Evolutionary conservation across 352 stramenopile genomes (phyloP).

Genomic region (Globisporangium perplexum): DNA sequence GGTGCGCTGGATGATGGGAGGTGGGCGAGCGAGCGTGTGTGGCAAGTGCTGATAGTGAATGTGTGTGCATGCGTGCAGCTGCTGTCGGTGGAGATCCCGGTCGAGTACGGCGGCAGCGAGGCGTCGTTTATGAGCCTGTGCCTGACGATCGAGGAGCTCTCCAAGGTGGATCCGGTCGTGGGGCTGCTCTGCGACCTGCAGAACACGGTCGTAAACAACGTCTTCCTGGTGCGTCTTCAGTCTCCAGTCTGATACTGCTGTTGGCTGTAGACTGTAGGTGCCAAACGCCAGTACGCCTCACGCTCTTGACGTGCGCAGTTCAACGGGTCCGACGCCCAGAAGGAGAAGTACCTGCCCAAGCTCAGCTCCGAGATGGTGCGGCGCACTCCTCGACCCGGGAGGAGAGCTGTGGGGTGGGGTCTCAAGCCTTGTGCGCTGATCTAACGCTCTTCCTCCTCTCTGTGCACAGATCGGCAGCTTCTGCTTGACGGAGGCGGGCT

Average conservation of each 20-base stretch:
- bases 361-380: slow-evolving; percentile 75
- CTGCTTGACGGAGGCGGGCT: slow-evolving; percentile 92
- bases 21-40: background rate
- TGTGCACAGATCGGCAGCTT: slow-evolving; percentile 90
- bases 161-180: slow-evolving; percentile 93
- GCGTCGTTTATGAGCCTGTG: slow-evolving; percentile 94
- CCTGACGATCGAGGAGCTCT: slow-evolving; percentile 96
- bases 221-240: slow-evolving; percentile 72
- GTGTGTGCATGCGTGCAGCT: slow-evolving; percentile 45
- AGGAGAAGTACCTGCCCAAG: slow-evolving; percentile 82
- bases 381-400: too few relatives aligned
- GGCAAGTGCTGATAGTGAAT: background rate
- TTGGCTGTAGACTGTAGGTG: background rate
- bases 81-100: slow-evolving; percentile 95
- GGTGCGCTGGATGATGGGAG: slow-evolving; percentile 20
- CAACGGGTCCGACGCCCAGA: slow-evolving; percentile 71
- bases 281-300: background rate
- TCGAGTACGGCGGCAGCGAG: slow-evolving; percentile 89
- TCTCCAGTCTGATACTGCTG: background rate
- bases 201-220: slow-evolving; percentile 94
- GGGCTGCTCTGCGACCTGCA: slow-evolving; percentile 95
- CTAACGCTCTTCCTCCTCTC: background rate
- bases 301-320: slow-evolving; percentile 23
- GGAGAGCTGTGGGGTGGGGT: too few relatives aligned
- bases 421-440: background rate